These are phyloP conservation scores for Ephemerocybe angulata DNA, from an alignment of 768 basidiomycete genomes.

Conservation along the genomic window DNA sequence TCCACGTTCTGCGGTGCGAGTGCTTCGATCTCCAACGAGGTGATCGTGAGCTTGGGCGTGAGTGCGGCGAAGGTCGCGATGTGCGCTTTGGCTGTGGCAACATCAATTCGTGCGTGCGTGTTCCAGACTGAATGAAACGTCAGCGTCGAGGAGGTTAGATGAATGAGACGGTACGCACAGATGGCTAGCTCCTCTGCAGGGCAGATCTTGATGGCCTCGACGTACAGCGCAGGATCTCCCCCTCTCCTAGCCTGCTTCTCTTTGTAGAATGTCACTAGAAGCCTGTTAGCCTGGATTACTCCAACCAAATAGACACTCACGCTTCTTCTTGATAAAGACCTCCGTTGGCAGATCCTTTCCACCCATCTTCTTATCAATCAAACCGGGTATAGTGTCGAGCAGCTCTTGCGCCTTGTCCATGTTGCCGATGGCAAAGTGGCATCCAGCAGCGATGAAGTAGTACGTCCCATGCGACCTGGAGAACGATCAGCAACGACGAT, in stretches of 20 bases:
- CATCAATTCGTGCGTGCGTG: slow-evolving; percentile 58
- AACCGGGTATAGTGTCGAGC: slow-evolving; percentile 56
- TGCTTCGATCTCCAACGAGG: not conserved
- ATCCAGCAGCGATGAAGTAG: slow-evolving; percentile 73
- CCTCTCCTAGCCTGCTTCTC: slow-evolving; percentile 58
- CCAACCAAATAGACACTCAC: slow-evolving; percentile 35
- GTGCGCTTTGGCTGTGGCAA: slow-evolving; percentile 52
- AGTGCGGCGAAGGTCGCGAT: slow-evolving; percentile 51
- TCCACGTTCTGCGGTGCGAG: not conserved
- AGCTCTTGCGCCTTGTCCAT: slow-evolving; percentile 56
- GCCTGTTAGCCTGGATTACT: not conserved
- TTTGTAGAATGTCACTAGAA: slow-evolving; percentile 69
- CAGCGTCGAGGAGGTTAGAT: not conserved
- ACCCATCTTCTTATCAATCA: slow-evolving; percentile 57
- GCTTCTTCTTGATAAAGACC: slow-evolving; percentile 71
- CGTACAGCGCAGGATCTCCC: slow-evolving; percentile 48
- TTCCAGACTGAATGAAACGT: slow-evolving; percentile 54
- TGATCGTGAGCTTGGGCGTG: slow-evolving; percentile 32
- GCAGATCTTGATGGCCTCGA: slow-evolving; percentile 58
- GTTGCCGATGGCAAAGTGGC: slow-evolving; percentile 56
- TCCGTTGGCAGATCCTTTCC: slow-evolving; percentile 75
- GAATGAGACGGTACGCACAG: slow-evolving; percentile 42
- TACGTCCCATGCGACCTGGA: slow-evolving; percentile 76
- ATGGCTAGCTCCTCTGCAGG: slow-evolving; percentile 73
- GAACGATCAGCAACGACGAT: not conserved